Conservation (phyloP, 2,329 filamentous ascomycete genomes). For the Aspergillus sp. region DNA sequence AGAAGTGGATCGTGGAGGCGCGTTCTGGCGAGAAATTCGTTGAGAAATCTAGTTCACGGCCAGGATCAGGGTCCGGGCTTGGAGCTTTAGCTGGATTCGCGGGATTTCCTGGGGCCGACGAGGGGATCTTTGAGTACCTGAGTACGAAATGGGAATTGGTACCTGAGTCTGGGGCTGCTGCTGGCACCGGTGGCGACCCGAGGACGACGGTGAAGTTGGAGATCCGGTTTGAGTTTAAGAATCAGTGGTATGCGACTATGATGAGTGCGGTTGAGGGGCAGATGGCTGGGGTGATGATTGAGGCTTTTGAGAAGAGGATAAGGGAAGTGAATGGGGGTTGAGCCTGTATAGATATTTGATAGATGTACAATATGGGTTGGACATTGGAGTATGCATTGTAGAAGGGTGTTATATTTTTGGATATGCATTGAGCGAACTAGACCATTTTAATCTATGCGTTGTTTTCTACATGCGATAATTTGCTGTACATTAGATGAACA, state of each 20-base stretch:
- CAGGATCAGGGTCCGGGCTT: not conserved
- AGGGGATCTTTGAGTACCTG: constrained; percentile 46
- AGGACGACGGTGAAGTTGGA: constrained; percentile 71
- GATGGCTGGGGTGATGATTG: constrained; percentile 84
- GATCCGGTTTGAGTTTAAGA: constrained; percentile 82
- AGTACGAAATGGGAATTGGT: constrained; percentile 45
- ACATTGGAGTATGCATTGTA: not conserved
- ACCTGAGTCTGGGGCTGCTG: constrained; percentile 31
- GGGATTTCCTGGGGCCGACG: constrained; percentile 46
- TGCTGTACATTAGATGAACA: constrained; percentile 22
- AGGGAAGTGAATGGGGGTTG: constrained; percentile 50
- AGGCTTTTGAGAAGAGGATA: constrained; percentile 85
- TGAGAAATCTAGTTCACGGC: constrained; percentile 17
- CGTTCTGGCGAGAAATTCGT: constrained; percentile 44
- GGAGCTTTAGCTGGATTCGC: not conserved
- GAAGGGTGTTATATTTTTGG: not conserved
- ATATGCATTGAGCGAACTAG: constrained; percentile 13
- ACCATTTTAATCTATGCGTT: constrained; percentile 19
- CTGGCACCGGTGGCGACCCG: constrained; percentile 25
- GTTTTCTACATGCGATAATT: constrained; percentile 14
- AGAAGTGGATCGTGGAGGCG: constrained; percentile 69
- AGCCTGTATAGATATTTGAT: not conserved
- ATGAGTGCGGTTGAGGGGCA: constrained; percentile 80
- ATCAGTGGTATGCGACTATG: constrained; percentile 81
- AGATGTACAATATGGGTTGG: not conserved